Base-by-base conservation (phyloP, 176 grass and related monocot genomes). In the Cenchrus purpureus region DNA sequence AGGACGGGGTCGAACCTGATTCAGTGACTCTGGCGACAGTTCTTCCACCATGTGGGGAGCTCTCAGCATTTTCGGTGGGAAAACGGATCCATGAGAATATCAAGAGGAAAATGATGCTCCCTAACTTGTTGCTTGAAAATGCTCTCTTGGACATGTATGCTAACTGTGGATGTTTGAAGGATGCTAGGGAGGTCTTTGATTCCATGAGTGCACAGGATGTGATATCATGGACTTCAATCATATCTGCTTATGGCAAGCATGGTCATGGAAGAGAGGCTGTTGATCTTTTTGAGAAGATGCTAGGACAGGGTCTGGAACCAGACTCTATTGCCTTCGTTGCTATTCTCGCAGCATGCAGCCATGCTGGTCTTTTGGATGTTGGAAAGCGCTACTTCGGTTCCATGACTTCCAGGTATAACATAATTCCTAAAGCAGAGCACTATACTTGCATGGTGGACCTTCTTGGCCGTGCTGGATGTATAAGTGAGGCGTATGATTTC, bases 371-470 rank as follows among this genome's bases (percentile, higher is more conserved):
- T 74, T 22, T 97, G 84, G 78, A 92, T 58, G 71, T 74, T 66
- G 92, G 92, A 53, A 92, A 87, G 34, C 67, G 19, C 40, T 92
- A 90, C 56, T 97, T 97, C 75, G 69, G 87, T 53, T 81, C 45
- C 79, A 94, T 97, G 94, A 85, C 82, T n/a, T 88, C 79, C 53
- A 68, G 50, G 51, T 97, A 90, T 79, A 77, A 67, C 67, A 85
- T 97, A 25, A 29, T 58, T 79, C 90, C 89, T 40, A 90, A 73
- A 88, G 1, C 72, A 31, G 92, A 94, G 86, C 92, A 97, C 71
- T 97, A 90, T 82, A 74, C 88, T 51, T 94, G 94, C 90, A 92
- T 94, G 88, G 92, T 92, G 56, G 86, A 92, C 63, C 94, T 97
- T 87, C 83, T 97, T 0, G 89, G 90, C 0, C 88, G 92, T 79